Percentiles rank a stretch among this genome's conserved stretches.
These are phyloP conservation scores for Ophiostoma piceae DNA, from an alignment of 2,329 filamentous ascomycete species.

Conservation along the genomic window DNA sequence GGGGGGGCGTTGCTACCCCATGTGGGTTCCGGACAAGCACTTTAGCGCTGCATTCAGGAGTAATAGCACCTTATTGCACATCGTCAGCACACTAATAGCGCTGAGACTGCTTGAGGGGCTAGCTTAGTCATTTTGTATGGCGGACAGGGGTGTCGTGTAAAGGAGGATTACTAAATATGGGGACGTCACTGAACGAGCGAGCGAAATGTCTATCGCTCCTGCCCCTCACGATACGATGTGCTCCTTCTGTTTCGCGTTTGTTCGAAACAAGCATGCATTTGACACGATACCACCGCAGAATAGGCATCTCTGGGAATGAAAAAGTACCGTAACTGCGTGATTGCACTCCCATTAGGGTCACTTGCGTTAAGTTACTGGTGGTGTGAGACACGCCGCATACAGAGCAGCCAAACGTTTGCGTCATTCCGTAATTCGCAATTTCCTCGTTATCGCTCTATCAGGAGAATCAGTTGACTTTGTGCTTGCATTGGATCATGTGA, in stretches of 20 bases:
- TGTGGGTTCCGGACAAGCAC: conserved; percentile 17
- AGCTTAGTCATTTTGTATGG: neutral
- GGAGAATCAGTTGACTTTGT: neutral
- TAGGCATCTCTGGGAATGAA: neutral
- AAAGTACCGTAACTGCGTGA: neutral
- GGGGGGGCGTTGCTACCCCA: conserved; percentile 17
- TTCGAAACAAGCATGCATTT: neutral
- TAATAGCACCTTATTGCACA: neutral
- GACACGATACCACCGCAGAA: neutral
- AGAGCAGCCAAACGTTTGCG: conserved; percentile 13
- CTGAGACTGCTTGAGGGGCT: neutral
- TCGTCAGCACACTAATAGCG: neutral
- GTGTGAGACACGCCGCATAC: conserved; percentile 8
- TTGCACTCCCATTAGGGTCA: neutral
- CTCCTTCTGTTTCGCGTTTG: neutral
- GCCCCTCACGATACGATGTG: conserved; percentile 3
- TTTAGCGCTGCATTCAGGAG: conserved; percentile 16
- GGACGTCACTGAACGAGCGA: neutral
- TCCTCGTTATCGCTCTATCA: neutral
- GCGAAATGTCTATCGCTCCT: neutral
- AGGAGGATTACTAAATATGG: neutral
- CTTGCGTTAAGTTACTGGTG: neutral
- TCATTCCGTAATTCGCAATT: conserved; percentile 3
- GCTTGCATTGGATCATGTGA: conserved; percentile 13
- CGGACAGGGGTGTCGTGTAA: neutral